phyloP scores from a whole-genome alignment of 768 basidiomycete genomes.

The Suillus occidentalis region DNA sequence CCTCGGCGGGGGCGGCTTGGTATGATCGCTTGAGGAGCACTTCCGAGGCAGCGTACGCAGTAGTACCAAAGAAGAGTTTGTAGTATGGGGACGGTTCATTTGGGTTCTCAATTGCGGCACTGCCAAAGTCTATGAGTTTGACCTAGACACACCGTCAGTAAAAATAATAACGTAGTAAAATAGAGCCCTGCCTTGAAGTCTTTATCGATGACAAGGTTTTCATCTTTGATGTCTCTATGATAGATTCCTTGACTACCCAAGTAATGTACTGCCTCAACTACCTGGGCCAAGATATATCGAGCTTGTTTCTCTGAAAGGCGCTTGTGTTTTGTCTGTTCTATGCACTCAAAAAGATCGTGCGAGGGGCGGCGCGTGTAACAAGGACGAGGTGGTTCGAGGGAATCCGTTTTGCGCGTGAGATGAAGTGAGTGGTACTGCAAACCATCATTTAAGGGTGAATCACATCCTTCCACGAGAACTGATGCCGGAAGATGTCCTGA shows the following conservation, averaged over 20 bases:
- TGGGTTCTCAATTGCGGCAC: slow-evolving; percentile 75
- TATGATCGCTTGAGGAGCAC: slow-evolving; percentile 87
- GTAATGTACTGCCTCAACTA: slow-evolving; percentile 83
- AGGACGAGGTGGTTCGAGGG: slow-evolving; percentile 32
- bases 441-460: slow-evolving; percentile 11
- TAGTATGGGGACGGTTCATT: slow-evolving; percentile 63
- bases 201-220: slow-evolving; percentile 83
- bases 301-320: slow-evolving; percentile 78
- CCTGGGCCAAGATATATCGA: slow-evolving; percentile 81
- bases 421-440: slow-evolving; percentile 8
- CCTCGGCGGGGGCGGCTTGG: slow-evolving; percentile 90
- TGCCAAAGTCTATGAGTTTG: slow-evolving; percentile 96
- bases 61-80: slow-evolving; percentile 86
- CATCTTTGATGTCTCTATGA: slow-evolving; percentile 97
- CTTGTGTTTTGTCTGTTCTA: slow-evolving; percentile 82
- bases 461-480: slow-evolving; percentile 18
- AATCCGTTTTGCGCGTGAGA: slow-evolving; percentile 13
- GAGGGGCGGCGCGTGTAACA: slow-evolving; percentile 71
- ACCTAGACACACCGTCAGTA: slow-evolving; percentile 48
- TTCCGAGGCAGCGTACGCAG: slow-evolving; percentile 95
- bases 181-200: slow-evolving; percentile 58
- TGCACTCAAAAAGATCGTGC: slow-evolving; percentile 93
- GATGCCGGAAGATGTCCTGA: slow-evolving; percentile 23
- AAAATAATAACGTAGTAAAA: not conserved
- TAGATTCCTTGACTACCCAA: slow-evolving; percentile 82